Percentiles rank a stretch among this genome's conserved stretches.
Evolutionary conservation across 192 early-diverging fungal genomes (phyloP).

Genomic region (Coemansia sp.): DNA sequence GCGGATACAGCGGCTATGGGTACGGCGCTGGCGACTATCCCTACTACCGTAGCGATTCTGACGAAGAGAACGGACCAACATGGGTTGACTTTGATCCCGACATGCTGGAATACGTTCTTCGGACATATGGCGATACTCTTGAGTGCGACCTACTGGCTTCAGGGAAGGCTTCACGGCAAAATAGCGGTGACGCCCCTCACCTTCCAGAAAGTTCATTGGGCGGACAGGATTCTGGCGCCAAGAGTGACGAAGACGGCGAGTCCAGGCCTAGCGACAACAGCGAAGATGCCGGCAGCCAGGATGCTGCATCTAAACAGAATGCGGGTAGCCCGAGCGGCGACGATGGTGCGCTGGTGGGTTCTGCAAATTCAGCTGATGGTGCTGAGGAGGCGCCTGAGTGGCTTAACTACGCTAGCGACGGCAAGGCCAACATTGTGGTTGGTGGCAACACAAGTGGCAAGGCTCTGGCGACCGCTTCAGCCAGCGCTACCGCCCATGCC

Average conservation of each 20-base stretch:
- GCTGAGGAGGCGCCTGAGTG: constrained; percentile 23
- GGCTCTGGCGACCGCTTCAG: constrained; percentile 22
- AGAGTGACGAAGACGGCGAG: not conserved
- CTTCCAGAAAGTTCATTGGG: not conserved
- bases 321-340: constrained; percentile 4
- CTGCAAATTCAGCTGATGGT: not conserved
- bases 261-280: constrained; percentile 11
- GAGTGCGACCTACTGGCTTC: constrained; percentile 29
- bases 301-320: not conserved
- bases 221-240: not conserved
- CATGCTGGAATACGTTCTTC: constrained; percentile 55
- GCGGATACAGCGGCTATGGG: constrained; percentile 24
- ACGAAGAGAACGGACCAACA: constrained; percentile 29
- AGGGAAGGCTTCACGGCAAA: constrained; percentile 12
- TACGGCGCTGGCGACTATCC: constrained; percentile 29
- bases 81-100: constrained; percentile 59
- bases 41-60: constrained; percentile 22
- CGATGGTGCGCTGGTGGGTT: not conserved
- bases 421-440: constrained; percentile 32
- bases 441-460: constrained; percentile 6
- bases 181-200: not conserved
- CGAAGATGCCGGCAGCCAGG: constrained; percentile 11
- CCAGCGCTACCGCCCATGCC: not conserved
- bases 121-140: constrained; percentile 38
- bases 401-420: constrained; percentile 43